Evolutionary conservation across 192 early-diverging fungal genomes (phyloP).

Genomic region (Phlyctochytrium bullatum): DNA sequence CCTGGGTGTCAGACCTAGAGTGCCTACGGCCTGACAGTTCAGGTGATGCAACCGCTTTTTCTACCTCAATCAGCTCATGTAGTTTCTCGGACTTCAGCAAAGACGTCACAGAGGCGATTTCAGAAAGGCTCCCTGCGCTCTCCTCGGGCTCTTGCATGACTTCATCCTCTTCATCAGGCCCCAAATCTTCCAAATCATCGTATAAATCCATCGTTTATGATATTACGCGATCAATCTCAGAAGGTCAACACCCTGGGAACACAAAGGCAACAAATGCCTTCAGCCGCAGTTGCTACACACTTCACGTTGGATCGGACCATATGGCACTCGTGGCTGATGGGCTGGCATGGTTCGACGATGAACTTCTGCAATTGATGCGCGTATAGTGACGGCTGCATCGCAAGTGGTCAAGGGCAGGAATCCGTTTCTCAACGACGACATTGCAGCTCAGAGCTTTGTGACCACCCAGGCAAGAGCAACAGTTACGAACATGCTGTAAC

Average conservation of each 20-base stretch:
- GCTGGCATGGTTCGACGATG: no score
- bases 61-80: slow-evolving; percentile 57
- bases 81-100: slow-evolving; percentile 60
- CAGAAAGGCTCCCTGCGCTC: slow-evolving; percentile 35
- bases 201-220: slow-evolving; percentile 83
- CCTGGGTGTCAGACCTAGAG: slow-evolving; percentile 15
- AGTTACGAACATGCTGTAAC: neutral
- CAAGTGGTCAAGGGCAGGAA: neutral
- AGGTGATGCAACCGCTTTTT: neutral
- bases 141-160: slow-evolving; percentile 17
- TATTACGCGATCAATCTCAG: no score
- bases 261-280: no score
- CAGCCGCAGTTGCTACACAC: no score
- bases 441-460: neutral
- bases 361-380: no score
- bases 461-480: neutral
- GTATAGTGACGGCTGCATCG: no score
- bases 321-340: no score
- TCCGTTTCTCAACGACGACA: neutral
- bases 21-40: neutral
- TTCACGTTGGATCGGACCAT: no score
- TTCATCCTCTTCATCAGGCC: slow-evolving; percentile 44
- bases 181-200: slow-evolving; percentile 83
- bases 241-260: no score
- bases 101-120: slow-evolving; percentile 64